Evolutionary conservation across 2,329 filamentous ascomycete genomes (phyloP).

Genomic region (Aspergillus felis): DNA sequence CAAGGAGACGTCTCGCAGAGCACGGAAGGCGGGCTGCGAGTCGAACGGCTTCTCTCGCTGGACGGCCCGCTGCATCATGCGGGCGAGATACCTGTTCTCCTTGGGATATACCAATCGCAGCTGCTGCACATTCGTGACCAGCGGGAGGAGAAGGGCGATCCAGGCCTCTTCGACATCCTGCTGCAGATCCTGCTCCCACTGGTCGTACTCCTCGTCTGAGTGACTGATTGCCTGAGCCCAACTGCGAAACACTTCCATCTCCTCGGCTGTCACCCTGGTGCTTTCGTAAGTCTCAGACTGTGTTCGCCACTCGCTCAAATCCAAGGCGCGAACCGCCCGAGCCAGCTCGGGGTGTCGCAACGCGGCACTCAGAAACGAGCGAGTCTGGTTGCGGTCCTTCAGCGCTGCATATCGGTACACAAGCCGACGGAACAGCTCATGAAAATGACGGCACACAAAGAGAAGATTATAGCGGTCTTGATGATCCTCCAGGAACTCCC

Average conservation of each 20-base stretch:
- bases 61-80: conserved; percentile 18
- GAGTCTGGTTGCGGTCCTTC: conserved; percentile 13
- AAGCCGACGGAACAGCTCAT: conserved; percentile 23
- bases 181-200: conserved; percentile 21
- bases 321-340: conserved; percentile 19
- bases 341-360: conserved; percentile 20
- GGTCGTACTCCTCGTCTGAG: conserved; percentile 16
- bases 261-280: not conserved
- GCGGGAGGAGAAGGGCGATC: conserved; percentile 23
- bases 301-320: conserved; percentile 20
- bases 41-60: conserved; percentile 16
- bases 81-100: conserved; percentile 19
- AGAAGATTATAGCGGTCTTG: conserved; percentile 24
- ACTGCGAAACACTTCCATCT: conserved; percentile 6
- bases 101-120: conserved; percentile 19
- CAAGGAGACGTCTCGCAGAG: conserved; percentile 18
- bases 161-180: conserved; percentile 23
- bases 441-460: conserved; percentile 23
- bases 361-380: conserved; percentile 20
- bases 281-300: not conserved
- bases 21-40: conserved; percentile 11
- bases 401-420: conserved; percentile 20
- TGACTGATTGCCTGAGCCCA: conserved; percentile 11
- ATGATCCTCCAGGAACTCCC: conserved; percentile 23
- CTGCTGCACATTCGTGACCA: conserved; percentile 20